Conservation (phyloP, 1,139 yeast genomes). For the Kodamaea derodonti region DNA sequence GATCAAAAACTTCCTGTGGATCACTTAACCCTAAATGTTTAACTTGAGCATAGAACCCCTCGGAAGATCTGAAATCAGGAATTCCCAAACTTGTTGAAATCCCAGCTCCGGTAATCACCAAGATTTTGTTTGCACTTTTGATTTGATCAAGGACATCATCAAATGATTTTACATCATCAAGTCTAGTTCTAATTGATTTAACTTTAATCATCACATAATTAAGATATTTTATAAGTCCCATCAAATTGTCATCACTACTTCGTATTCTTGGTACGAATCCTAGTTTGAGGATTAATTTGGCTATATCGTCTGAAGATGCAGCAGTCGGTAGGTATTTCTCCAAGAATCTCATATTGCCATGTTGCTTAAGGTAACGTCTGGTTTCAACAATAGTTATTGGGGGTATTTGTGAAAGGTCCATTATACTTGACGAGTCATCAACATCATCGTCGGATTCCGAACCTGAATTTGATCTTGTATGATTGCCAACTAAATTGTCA, state of each 20-base stretch:
- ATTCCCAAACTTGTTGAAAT: constrained; percentile 90
- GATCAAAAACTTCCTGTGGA: constrained; percentile 92
- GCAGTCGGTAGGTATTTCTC: constrained; percentile 57
- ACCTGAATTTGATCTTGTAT: constrained; percentile 1
- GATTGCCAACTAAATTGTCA: constrained; percentile 2
- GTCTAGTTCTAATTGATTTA: constrained; percentile 47
- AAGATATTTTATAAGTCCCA: constrained; percentile 47
- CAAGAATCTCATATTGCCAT: constrained; percentile 59
- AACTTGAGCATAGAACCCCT: constrained; percentile 79
- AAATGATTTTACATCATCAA: constrained; percentile 50
- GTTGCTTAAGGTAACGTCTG: constrained; percentile 53
- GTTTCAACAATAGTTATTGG: constrained; percentile 34
- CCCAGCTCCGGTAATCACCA: constrained; percentile 94
- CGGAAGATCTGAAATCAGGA: constrained; percentile 89
- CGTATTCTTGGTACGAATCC: constrained; percentile 50
- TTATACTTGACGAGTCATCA: background rate
- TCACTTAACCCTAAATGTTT: constrained; percentile 67
- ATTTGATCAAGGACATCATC: constrained; percentile 60
- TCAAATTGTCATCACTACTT: constrained; percentile 39
- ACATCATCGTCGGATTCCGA: constrained; percentile 1
- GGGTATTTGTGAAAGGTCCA: constrained; percentile 9
- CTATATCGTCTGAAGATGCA: constrained; percentile 52
- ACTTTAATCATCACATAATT: constrained; percentile 63
- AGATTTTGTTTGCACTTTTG: constrained; percentile 52
- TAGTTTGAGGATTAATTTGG: constrained; percentile 43